Evolutionary conservation across 2,329 filamentous ascomycete genomes (phyloP).

Genomic region (Bipolaris victoriae): DNA sequence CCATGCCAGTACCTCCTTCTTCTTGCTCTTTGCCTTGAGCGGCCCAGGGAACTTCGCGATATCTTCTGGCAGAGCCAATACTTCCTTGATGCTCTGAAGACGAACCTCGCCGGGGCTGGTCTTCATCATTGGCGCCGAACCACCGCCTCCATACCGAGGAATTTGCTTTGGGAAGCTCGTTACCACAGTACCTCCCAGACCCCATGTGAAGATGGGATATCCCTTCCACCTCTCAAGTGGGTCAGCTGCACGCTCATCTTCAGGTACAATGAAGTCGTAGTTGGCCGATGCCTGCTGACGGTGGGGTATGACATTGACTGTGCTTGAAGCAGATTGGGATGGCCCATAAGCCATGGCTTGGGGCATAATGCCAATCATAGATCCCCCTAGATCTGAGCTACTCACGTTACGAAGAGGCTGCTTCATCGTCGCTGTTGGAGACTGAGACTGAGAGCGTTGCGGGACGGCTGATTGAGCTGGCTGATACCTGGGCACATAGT

Average conservation of each 20-base stretch:
- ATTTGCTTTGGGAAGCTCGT: conserved; percentile 89
- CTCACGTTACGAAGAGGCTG: conserved; percentile 51
- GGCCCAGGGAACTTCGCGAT: conserved; percentile 88
- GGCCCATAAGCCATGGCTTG: conserved; percentile 46
- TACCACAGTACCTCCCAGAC: conserved; percentile 80
- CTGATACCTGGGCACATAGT: conserved; percentile 60
- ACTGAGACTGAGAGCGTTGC: conserved; percentile 63
- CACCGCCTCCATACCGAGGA: conserved; percentile 80
- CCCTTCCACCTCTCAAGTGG: conserved; percentile 90
- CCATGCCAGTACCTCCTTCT: conserved; percentile 90
- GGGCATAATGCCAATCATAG: conserved; percentile 57
- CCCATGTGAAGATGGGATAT: conserved; percentile 84
- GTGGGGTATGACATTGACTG: conserved; percentile 41
- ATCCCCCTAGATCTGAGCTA: conserved; percentile 60
- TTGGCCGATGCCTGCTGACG: conserved; percentile 55
- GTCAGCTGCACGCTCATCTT: conserved; percentile 67
- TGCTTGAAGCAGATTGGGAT: conserved; percentile 23
- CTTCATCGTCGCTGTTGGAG: conserved; percentile 62
- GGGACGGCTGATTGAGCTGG: conserved; percentile 18
- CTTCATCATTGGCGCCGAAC: conserved; percentile 76
- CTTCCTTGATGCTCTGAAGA: conserved; percentile 74
- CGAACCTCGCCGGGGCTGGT: conserved; percentile 82
- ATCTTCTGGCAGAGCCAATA: conserved; percentile 73
- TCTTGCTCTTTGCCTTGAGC: conserved; percentile 86
- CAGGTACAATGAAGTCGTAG: conserved; percentile 62